A percentile compares a stretch with the other conserved stretches of the same genome.
phyloP scores from a whole-genome alignment of 305 asterid species.

The Solanum hybrid region DNA sequence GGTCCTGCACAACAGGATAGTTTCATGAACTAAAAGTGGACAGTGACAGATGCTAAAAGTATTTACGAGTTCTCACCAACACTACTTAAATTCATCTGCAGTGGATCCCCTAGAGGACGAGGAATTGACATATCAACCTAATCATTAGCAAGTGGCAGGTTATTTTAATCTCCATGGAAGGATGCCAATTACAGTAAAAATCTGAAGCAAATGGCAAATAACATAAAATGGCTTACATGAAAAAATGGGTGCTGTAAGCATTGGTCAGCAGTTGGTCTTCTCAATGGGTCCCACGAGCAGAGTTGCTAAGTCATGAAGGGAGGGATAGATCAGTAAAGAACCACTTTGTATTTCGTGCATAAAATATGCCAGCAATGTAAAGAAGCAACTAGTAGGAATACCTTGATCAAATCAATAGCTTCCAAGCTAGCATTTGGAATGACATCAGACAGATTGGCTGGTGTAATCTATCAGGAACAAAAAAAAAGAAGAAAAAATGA shows the following conservation, averaged over 20 bases:
- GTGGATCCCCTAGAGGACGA: conserved; percentile 52
- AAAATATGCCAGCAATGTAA: background rate
- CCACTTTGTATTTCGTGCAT: background rate
- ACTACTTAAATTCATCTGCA: conserved; percentile 58
- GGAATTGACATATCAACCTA: conserved; percentile 58
- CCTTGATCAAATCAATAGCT: conserved; percentile 91
- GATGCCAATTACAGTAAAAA: background rate
- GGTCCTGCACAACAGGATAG: conserved; percentile 37
- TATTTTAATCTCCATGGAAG: background rate
- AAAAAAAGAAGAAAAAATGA: background rate
- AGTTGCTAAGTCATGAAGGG: conserved; percentile 55
- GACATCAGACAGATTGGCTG: conserved; percentile 56
- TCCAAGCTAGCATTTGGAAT: conserved; percentile 78
- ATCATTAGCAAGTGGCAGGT: conserved; percentile 25
- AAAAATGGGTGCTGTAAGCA: conserved; percentile 91
- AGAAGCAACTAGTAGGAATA: conserved; percentile 10
- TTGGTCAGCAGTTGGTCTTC: conserved; percentile 91
- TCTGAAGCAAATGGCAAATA: conserved; percentile 7
- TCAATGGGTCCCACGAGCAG: conserved; percentile 88
- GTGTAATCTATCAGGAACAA: conserved; percentile 37
- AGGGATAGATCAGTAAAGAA: background rate
- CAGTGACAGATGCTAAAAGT: background rate
- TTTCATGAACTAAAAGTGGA: background rate
- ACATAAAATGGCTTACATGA: conserved; percentile 37
- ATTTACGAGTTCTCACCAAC: conserved; percentile 20